A percentile compares a stretch with the other conserved stretches of the same genome.
These are phyloP conservation scores for Rhodotorula paludigena DNA, from an alignment of 768 basidiomycete species.

Conservation along the genomic window DNA sequence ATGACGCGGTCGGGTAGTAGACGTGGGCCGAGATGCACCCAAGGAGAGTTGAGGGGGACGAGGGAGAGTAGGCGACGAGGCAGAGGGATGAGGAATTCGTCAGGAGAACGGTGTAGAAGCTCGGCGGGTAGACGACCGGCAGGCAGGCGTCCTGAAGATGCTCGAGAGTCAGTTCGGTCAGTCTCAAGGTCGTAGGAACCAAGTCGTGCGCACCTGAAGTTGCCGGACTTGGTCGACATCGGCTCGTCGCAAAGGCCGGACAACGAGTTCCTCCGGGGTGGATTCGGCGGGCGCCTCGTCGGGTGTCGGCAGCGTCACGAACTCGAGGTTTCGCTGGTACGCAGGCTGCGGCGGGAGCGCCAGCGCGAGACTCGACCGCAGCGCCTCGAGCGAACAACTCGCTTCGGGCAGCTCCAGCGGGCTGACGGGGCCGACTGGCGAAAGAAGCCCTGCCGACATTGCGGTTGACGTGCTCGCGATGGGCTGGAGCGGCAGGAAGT, in stretches of 20 bases:
- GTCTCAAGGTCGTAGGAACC: too few relatives aligned
- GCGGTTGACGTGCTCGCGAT: too few relatives aligned
- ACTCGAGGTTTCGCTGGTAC: too few relatives aligned
- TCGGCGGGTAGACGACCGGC: constrained; percentile 3
- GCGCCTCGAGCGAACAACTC: too few relatives aligned
- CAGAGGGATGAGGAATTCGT: constrained; percentile 15
- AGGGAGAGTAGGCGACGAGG: constrained; percentile 11
- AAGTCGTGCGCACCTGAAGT: constrained; percentile 6
- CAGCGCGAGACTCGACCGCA: too few relatives aligned
- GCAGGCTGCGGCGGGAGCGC: too few relatives aligned
- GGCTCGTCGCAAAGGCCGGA: background rate
- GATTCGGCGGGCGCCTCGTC: background rate
- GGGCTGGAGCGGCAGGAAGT: too few relatives aligned
- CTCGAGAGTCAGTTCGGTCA: background rate
- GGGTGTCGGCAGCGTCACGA: too few relatives aligned
- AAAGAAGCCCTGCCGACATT: too few relatives aligned
- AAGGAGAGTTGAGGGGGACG: background rate
- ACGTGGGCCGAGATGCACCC: constrained; percentile 5
- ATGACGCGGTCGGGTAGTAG: background rate
- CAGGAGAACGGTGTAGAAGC: constrained; percentile 26
- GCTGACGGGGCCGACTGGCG: too few relatives aligned
- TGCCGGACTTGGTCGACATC: constrained; percentile 12
- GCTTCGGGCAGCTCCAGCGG: too few relatives aligned
- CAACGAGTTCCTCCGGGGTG: background rate
- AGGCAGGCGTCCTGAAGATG: constrained; percentile 9